Evolutionary conservation across 179 eudicot species (phyloP).

Genomic region (Amaranthus tricolor): DNA sequence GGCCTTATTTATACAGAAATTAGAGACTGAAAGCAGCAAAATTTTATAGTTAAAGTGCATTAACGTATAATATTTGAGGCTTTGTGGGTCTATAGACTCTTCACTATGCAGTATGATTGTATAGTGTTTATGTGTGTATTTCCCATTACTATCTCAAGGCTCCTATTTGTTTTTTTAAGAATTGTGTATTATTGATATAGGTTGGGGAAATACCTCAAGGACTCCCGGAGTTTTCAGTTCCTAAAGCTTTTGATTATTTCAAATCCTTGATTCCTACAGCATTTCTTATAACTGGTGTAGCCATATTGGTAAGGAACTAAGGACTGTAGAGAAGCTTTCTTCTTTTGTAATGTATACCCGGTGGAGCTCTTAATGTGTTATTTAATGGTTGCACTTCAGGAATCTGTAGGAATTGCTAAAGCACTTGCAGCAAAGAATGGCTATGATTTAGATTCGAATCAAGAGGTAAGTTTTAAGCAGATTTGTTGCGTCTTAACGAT

Average conservation of each 20-base stretch:
- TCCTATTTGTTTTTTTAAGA: neutral
- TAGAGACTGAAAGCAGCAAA: no score
- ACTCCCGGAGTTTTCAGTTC: conserved; percentile 80
- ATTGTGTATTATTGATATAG: conserved; percentile 33
- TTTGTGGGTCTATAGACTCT: neutral
- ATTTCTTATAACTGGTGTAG: conserved; percentile 90
- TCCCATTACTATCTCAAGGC: no score
- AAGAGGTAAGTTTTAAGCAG: conserved; percentile 60
- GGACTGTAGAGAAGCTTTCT: conserved; percentile 14
- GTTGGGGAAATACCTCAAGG: conserved; percentile 98
- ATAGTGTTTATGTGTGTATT: neutral
- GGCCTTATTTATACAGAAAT: no score
- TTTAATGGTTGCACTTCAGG: neutral
- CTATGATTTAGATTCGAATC: conserved; percentile 93
- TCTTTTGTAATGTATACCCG: neutral
- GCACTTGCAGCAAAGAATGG: conserved; percentile 99
- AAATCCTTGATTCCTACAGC: conserved; percentile 88
- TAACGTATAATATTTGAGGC: no score
- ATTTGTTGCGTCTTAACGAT: neutral
- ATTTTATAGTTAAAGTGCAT: no score
- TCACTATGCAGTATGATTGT: neutral
- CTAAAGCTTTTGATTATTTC: conserved; percentile 64
- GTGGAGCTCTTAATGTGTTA: neutral
- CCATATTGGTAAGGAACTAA: conserved; percentile 70
- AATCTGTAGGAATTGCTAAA: conserved; percentile 95